Percentiles rank a stretch among this genome's conserved stretches.
Conservation (phyloP, 768 basidiomycete species). For the Tephrocybe sp. region DNA sequence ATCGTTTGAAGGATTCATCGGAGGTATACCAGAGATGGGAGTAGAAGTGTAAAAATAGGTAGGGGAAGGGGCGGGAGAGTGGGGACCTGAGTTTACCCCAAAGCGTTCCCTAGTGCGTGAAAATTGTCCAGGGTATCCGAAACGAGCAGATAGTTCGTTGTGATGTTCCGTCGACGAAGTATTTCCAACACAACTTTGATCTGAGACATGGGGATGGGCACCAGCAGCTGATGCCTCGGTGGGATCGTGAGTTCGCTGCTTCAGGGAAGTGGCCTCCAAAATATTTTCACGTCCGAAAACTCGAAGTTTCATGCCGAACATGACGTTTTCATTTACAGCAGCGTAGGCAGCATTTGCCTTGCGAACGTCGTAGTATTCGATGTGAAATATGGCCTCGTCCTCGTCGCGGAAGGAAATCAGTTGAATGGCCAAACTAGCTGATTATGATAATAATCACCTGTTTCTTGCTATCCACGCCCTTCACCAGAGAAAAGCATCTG, state of each 20-base stretch:
- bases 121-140: constrained; percentile 28
- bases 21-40: constrained; percentile 25
- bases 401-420: not conserved
- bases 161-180: constrained; percentile 9
- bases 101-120: constrained; percentile 36
- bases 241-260: constrained; percentile 4
- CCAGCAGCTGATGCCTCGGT: not conserved
- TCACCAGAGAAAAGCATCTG: constrained; percentile 23
- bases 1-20: constrained; percentile 20
- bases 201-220: not conserved
- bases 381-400: constrained; percentile 38
- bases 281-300: constrained; percentile 30
- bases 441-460: constrained; percentile 19
- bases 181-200: constrained; percentile 6
- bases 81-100: constrained; percentile 12
- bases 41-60: constrained; percentile 32
- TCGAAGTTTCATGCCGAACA: constrained; percentile 51
- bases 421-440: not conserved
- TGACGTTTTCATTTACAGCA: constrained; percentile 43
- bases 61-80: constrained; percentile 25
- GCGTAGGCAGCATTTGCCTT: constrained; percentile 50
- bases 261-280: constrained; percentile 2
- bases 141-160: constrained; percentile 12
- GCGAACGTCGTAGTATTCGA: constrained; percentile 70
- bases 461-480: constrained; percentile 15